Evolutionary conservation across 2,329 filamentous ascomycete species (phyloP).

Genomic region (Ilyonectria sp.): DNA sequence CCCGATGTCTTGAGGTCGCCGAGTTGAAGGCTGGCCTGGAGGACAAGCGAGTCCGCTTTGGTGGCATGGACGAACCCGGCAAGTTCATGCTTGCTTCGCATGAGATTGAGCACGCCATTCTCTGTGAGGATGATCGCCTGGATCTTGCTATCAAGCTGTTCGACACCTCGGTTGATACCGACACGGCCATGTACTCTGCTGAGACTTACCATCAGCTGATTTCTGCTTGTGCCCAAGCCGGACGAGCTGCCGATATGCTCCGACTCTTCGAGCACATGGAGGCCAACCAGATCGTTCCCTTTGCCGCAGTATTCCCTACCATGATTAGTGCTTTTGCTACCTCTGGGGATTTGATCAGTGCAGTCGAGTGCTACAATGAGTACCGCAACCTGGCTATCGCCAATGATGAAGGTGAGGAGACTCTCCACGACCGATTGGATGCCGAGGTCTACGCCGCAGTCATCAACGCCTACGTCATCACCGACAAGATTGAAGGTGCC

Average conservation of each 20-base stretch:
- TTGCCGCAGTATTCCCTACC: conserved; percentile 86
- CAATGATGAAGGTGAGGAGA: conserved; percentile 81
- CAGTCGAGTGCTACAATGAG: conserved; percentile 95
- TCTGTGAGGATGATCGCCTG: conserved; percentile 89
- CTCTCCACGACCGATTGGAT: conserved; percentile 81
- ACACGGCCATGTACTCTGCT: conserved; percentile 78
- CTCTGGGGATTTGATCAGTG: conserved; percentile 85
- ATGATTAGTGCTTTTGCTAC: conserved; percentile 97
- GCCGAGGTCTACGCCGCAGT: conserved; percentile 91
- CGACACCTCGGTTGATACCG: conserved; percentile 77
- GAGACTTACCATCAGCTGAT: conserved; percentile 90
- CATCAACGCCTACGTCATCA: conserved; percentile 88
- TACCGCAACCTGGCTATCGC: conserved; percentile 92
- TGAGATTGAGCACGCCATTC: conserved; percentile 88
- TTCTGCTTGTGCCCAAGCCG: conserved; percentile 86
- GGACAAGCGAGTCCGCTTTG: conserved; percentile 86
- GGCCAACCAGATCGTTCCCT: conserved; percentile 78
- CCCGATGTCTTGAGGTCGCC: conserved; percentile 84
- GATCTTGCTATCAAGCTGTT: conserved; percentile 90
- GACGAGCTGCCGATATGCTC: conserved; percentile 89
- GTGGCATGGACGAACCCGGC: conserved; percentile 85
- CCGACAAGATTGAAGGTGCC: conserved; percentile 85
- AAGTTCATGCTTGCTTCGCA: conserved; percentile 92
- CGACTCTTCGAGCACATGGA: conserved; percentile 95
- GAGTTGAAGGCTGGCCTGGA: conserved; percentile 81